Evolutionary conservation across 345 rosid species (phyloP).

Genomic region (Turnera subulata): DNA sequence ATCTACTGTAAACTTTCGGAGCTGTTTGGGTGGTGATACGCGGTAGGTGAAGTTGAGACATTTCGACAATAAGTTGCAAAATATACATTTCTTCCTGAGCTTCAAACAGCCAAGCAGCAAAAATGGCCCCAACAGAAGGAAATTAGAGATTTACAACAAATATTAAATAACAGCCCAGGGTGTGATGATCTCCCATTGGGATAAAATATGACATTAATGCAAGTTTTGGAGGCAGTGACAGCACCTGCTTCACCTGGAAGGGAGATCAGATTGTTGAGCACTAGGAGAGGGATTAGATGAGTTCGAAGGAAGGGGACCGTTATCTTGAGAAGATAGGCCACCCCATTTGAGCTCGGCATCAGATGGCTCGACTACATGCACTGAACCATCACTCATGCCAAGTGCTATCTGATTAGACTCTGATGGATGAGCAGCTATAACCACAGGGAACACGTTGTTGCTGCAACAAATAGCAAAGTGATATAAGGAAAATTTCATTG

Average conservation of each 20-base stretch:
- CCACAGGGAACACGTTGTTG: slow-evolving; percentile 35
- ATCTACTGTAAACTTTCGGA: too few relatives aligned
- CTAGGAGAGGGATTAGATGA: slow-evolving; percentile 45
- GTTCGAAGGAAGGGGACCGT: slow-evolving; percentile 35
- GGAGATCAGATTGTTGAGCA: slow-evolving; percentile 36
- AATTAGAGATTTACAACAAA: slow-evolving; percentile 23
- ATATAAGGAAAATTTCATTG: too few relatives aligned
- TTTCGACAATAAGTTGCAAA: too few relatives aligned
- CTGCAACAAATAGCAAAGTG: slow-evolving; percentile 19
- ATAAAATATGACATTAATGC: slow-evolving; percentile 1
- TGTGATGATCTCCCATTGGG: not conserved
- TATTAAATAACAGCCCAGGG: slow-evolving; percentile 12
- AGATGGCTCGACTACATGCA: slow-evolving; percentile 53
- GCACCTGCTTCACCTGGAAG: slow-evolving; percentile 29
- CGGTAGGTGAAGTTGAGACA: not conserved
- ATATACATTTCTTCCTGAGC: too few relatives aligned
- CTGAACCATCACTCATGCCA: slow-evolving; percentile 62
- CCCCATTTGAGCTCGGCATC: slow-evolving; percentile 49
- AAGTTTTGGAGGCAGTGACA: not conserved
- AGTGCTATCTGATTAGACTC: slow-evolving; percentile 59
- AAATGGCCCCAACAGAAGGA: not conserved
- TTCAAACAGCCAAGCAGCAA: too few relatives aligned
- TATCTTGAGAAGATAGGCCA: slow-evolving; percentile 31
- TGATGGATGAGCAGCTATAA: slow-evolving; percentile 59
- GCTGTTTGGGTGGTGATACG: too few relatives aligned